phyloP scores from a whole-genome alignment of 1,284 basidiomycete genomes.

The Cryptococcus sp. region DNA sequence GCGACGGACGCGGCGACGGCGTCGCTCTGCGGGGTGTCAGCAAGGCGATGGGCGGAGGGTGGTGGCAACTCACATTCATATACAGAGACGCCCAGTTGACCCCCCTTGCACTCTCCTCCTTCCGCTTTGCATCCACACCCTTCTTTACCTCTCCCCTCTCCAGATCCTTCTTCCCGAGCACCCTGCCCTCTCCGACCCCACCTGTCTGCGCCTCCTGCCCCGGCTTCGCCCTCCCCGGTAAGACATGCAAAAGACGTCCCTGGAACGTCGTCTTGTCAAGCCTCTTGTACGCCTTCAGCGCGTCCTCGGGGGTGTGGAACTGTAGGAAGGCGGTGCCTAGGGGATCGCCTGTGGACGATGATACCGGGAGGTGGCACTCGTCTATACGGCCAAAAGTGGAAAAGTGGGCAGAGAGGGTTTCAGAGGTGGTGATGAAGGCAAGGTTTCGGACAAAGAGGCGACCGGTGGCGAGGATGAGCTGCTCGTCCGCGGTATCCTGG shows the following conservation, averaged over 20 bases:
- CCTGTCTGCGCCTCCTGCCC: slow-evolving; percentile 60
- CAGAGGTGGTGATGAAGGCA: slow-evolving; percentile 74
- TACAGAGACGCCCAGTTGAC: slow-evolving; percentile 97
- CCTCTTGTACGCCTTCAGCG: slow-evolving; percentile 69
- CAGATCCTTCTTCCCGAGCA: slow-evolving; percentile 51
- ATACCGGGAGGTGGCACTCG: slow-evolving; percentile 78
- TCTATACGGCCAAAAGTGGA: slow-evolving; percentile 66
- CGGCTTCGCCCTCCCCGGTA: slow-evolving; percentile 60
- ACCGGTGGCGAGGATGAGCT: slow-evolving; percentile 69
- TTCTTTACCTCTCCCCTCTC: slow-evolving; percentile 66
- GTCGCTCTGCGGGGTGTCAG: slow-evolving; percentile 61
- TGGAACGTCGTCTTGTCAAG: slow-evolving; percentile 87
- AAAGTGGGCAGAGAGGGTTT: slow-evolving; percentile 70
- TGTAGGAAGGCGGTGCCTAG: slow-evolving; percentile 70
- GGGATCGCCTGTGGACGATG: slow-evolving; percentile 70
- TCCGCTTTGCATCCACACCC: slow-evolving; percentile 62
- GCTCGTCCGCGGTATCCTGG: slow-evolving; percentile 50
- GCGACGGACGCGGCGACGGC: slow-evolving; percentile 81
- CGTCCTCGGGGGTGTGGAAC: slow-evolving; percentile 64
- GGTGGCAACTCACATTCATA: slow-evolving; percentile 82
- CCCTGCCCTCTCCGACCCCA: slow-evolving; percentile 39
- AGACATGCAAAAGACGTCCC: slow-evolving; percentile 84
- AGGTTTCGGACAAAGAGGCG: slow-evolving; percentile 90
- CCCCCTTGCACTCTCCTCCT: slow-evolving; percentile 69
- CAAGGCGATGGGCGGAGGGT: neutral